A percentile compares a stretch with the other conserved stretches of the same genome.
Evolutionary conservation across 768 basidiomycete species (phyloP).

Genomic region (Rhodocollybia butyracea): DNA sequence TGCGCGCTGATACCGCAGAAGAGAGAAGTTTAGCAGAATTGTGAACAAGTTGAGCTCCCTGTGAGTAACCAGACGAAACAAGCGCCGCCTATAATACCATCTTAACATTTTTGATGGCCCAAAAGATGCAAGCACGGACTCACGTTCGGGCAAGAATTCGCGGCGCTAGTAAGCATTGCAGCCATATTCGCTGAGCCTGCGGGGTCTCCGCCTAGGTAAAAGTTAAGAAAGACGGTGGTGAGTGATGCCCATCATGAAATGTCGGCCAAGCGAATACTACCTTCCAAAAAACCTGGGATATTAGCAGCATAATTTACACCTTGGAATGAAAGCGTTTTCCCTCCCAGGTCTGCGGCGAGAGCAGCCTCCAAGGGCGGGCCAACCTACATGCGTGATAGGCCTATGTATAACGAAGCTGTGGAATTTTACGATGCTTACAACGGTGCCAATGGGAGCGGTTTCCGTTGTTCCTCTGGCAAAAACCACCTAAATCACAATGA

Average conservation of each 20-base stretch:
- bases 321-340: conserved; percentile 14
- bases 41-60: conserved; percentile 33
- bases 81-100: conserved; percentile 9
- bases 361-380: conserved; percentile 15
- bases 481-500: no score
- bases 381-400: not conserved
- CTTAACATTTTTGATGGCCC: not conserved
- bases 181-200: conserved; percentile 18
- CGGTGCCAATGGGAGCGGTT: conserved; percentile 14
- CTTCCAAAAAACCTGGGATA: conserved; percentile 16
- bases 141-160: conserved; percentile 20
- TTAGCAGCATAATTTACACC: conserved; percentile 18
- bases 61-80: conserved; percentile 22
- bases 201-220: no score
- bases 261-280: no score
- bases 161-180: not conserved
- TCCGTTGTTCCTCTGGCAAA: conserved; percentile 18
- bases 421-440: conserved; percentile 1
- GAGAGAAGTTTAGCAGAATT: conserved; percentile 33
- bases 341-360: conserved; percentile 12
- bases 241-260: no score
- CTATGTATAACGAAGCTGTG: not conserved
- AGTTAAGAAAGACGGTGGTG: no score
- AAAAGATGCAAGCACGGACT: not conserved
- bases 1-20: conserved; percentile 19